Conservation (phyloP, 2,329 filamentous ascomycete genomes). For the Nannizziopsis arthrosporioides region DNA sequence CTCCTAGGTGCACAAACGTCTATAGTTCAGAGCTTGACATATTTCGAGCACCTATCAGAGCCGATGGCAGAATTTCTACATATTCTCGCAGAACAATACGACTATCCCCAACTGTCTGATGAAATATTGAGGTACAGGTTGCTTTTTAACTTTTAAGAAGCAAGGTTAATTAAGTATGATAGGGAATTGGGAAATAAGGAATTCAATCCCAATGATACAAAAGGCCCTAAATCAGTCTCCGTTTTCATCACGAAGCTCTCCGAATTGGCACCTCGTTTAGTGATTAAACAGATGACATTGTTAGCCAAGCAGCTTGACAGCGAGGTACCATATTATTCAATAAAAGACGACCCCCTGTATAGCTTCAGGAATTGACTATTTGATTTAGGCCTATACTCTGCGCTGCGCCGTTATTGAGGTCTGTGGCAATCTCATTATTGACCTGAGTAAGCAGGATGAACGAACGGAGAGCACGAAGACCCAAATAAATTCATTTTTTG, state of each 20-base stretch:
- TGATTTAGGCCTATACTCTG: constrained; percentile 67
- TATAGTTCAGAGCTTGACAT: constrained; percentile 93
- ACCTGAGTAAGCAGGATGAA: constrained; percentile 85
- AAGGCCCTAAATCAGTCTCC: constrained; percentile 91
- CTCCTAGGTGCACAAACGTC: constrained; percentile 78
- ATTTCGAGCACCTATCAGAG: constrained; percentile 97
- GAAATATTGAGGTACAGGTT: constrained; percentile 58
- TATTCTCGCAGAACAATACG: constrained; percentile 92
- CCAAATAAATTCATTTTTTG: constrained; percentile 93
- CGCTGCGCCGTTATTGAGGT: constrained; percentile 92
- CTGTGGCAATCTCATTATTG: constrained; percentile 84
- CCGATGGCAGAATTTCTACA: constrained; percentile 98
- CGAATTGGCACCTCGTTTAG: constrained; percentile 76
- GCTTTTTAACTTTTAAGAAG: not conserved
- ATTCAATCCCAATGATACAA: constrained; percentile 92
- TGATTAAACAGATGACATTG: constrained; percentile 96
- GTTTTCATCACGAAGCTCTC: constrained; percentile 87
- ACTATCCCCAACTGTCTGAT: constrained; percentile 88
- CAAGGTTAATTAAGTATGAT: not conserved
- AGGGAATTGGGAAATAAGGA: constrained; percentile 93
- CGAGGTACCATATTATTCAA: constrained; percentile 44
- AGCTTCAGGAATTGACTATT: constrained; percentile 1
- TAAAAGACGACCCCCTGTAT: not conserved
- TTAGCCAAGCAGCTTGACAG: constrained; percentile 90
- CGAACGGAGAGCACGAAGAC: constrained; percentile 85